phyloP scores from a whole-genome alignment of 2,329 filamentous ascomycete species.

The Fusarium sp. region DNA sequence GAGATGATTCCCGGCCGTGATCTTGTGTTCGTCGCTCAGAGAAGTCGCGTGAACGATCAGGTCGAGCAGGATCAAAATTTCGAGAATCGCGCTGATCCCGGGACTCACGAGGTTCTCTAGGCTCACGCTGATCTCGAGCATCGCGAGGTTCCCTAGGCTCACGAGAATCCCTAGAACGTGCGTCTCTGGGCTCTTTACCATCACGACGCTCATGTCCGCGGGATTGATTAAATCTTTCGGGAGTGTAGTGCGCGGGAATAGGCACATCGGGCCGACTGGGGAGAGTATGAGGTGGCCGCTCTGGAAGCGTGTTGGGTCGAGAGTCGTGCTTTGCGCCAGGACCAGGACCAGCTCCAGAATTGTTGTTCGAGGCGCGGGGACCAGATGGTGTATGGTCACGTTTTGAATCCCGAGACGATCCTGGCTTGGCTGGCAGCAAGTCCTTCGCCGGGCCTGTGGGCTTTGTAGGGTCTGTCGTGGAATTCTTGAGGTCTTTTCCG shows the following conservation, averaged over 20 bases:
- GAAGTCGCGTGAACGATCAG: constrained; percentile 54
- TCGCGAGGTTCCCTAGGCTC: constrained; percentile 41
- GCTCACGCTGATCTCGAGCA: constrained; percentile 46
- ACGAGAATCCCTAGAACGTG: constrained; percentile 48
- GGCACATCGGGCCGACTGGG: constrained; percentile 69
- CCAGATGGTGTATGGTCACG: constrained; percentile 37
- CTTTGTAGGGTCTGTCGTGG: constrained; percentile 22
- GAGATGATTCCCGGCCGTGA: constrained; percentile 35
- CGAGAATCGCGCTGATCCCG: constrained; percentile 50
- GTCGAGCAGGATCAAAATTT: constrained; percentile 52
- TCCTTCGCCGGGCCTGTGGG: constrained; percentile 43
- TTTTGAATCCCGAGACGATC: constrained; percentile 43
- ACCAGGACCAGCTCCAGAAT: constrained; percentile 20
- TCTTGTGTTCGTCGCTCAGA: constrained; percentile 57
- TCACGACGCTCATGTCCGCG: constrained; percentile 54
- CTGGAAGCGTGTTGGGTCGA: constrained; percentile 50
- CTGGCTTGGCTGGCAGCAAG: constrained; percentile 46
- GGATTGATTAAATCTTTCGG: constrained; percentile 56
- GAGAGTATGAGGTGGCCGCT: constrained; percentile 52
- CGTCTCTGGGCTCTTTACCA: constrained; percentile 48
- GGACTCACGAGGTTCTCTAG: constrained; percentile 51
- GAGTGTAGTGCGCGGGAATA: constrained; percentile 57
- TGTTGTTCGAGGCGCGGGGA: constrained; percentile 42
- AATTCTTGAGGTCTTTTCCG: constrained; percentile 49
- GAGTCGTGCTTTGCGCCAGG: constrained; percentile 39